Evolutionary conservation across 768 basidiomycete genomes (phyloP).

Genomic region (Pleurotus platypus): DNA sequence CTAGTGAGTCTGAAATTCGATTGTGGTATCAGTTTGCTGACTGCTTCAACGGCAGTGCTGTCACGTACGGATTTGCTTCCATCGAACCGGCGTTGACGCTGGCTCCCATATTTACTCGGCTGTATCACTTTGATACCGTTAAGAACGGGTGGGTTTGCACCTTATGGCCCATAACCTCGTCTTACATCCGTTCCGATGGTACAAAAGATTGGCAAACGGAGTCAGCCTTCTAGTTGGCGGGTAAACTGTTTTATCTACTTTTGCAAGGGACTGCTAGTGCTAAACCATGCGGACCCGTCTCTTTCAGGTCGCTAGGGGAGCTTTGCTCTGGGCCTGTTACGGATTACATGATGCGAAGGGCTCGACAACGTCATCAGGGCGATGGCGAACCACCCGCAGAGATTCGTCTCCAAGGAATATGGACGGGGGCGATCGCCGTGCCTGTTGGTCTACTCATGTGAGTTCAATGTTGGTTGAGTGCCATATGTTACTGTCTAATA

Average conservation of each 20-base stretch:
- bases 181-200: neutral
- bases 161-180: neutral
- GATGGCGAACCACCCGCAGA: conserved; percentile 25
- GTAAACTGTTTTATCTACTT: conserved; percentile 15
- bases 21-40: neutral
- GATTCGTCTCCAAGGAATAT: conserved; percentile 33
- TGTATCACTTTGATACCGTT: conserved; percentile 36
- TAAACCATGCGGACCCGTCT: neutral
- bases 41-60: conserved; percentile 15
- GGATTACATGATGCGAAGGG: conserved; percentile 31
- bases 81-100: conserved; percentile 36
- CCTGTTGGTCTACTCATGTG: conserved; percentile 32
- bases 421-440: conserved; percentile 33
- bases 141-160: conserved; percentile 25
- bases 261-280: too few relatives aligned
- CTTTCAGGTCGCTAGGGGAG: conserved; percentile 27
- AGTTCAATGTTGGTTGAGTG: neutral
- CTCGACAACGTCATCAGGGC: conserved; percentile 22
- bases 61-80: conserved; percentile 35
- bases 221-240: conserved; percentile 31
- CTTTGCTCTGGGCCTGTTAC: conserved; percentile 33
- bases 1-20: conserved; percentile 21
- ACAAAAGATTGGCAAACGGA: conserved; percentile 30
- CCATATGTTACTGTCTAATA: too few relatives aligned
- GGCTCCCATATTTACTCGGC: conserved; percentile 31